A percentile compares a stretch with the other conserved stretches of the same genome.
Conservation (phyloP, 2,329 filamentous ascomycete species). For the Didymella pomorum region DNA sequence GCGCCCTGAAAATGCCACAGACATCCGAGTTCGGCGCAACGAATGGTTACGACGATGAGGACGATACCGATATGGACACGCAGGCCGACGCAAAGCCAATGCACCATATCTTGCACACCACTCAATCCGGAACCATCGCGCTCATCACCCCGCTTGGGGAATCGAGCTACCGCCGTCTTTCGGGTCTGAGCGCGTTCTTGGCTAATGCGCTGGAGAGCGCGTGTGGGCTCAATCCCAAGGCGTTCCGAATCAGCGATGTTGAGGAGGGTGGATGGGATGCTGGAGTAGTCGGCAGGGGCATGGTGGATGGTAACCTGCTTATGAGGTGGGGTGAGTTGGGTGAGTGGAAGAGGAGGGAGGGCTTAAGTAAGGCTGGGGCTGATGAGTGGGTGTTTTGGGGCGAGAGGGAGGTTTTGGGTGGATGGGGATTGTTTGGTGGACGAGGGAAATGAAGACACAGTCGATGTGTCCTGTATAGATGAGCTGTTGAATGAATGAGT, state of each 20-base stretch:
- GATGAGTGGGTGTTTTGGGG: conserved; percentile 72
- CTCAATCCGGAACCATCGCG: conserved; percentile 75
- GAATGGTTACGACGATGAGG: conserved; percentile 42
- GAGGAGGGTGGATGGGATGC: conserved; percentile 46
- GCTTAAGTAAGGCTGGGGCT: conserved; percentile 75
- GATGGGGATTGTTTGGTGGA: conserved; percentile 64
- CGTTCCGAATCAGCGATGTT: conserved; percentile 69
- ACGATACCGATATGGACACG: conserved; percentile 41
- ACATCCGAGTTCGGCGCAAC: conserved; percentile 36
- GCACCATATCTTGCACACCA: conserved; percentile 45
- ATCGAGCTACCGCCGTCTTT: conserved; percentile 81
- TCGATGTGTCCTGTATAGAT: too few relatives aligned
- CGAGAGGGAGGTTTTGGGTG: conserved; percentile 72
- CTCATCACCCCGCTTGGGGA: conserved; percentile 81
- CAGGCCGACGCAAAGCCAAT: conserved; percentile 20
- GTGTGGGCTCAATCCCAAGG: conserved; percentile 83
- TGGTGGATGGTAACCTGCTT: conserved; percentile 82
- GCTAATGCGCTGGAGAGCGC: conserved; percentile 77
- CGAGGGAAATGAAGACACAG: conserved; percentile 16
- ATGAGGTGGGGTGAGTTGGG: conserved; percentile 78
- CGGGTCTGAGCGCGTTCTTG: conserved; percentile 81
- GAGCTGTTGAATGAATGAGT: too few relatives aligned
- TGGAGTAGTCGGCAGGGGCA: conserved; percentile 63
- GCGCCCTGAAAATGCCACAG: conserved; percentile 61
- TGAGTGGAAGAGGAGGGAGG: conserved; percentile 73